Evolutionary conservation across 192 early-diverging fungal genomes (phyloP).

Genomic region (Gonapodya sp.): DNA sequence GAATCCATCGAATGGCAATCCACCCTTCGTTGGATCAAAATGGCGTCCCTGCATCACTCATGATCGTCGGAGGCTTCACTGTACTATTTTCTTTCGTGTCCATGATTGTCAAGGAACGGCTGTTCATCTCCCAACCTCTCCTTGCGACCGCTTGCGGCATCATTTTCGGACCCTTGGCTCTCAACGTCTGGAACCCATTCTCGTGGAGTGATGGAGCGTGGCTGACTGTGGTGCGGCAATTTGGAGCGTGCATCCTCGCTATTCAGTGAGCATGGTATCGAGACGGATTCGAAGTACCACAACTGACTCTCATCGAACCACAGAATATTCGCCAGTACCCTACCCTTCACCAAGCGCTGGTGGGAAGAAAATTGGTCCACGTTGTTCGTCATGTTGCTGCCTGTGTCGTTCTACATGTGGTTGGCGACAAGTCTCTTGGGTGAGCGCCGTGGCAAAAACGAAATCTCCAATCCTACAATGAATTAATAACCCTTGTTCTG

Average conservation of each 20-base stretch:
- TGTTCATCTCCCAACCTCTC: slow-evolving; percentile 23
- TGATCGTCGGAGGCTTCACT: slow-evolving; percentile 10
- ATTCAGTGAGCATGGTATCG: not conserved
- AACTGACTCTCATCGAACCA: too few relatives aligned
- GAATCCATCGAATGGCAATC: not conserved
- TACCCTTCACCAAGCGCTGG: not conserved
- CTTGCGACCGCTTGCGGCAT: slow-evolving; percentile 79
- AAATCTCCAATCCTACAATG: too few relatives aligned
- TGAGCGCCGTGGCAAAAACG: too few relatives aligned
- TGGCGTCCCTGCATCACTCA: not conserved
- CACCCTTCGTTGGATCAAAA: slow-evolving; percentile 3
- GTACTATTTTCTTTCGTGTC: slow-evolving; percentile 12
- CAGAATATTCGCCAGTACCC: not conserved
- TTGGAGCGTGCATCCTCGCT: not conserved
- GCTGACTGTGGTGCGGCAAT: not conserved
- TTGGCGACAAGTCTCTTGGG: not conserved
- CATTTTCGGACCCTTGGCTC: slow-evolving; percentile 63
- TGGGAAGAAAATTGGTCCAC: not conserved
- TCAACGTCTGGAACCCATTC: slow-evolving; percentile 60
- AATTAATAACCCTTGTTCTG: slow-evolving; percentile 10
- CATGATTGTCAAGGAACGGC: slow-evolving; percentile 12
- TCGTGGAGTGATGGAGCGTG: not conserved
- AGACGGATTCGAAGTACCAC: too few relatives aligned
- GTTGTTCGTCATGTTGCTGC: not conserved
- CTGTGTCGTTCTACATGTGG: not conserved